phyloP scores from a whole-genome alignment of 495 filamentous ascomycete genomes.

The Tetracladium setigerum region DNA sequence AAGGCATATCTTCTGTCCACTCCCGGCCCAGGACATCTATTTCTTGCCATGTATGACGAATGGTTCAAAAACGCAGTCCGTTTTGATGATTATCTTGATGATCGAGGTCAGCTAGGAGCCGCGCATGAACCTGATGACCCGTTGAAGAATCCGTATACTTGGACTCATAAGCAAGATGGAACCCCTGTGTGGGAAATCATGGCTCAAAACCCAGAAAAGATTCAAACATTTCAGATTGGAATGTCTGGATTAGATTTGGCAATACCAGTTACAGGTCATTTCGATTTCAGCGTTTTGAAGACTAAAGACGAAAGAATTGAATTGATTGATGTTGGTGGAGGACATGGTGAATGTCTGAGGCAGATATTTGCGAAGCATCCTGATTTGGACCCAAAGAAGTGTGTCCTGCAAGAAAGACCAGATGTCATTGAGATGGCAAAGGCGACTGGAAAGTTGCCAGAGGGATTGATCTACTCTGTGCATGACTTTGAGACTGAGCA shows the following conservation, averaged over 20 bases:
- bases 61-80: conserved; percentile 17
- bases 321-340: conserved; percentile 19
- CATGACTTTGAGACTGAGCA: conserved; percentile 18
- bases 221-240: conserved; percentile 14
- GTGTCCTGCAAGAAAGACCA: conserved; percentile 13
- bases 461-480: conserved; percentile 3
- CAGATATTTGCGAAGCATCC: conserved; percentile 15
- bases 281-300: conserved; percentile 15
- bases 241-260: conserved; percentile 20
- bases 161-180: conserved; percentile 11
- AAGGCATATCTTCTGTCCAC: conserved; percentile 11
- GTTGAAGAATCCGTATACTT: conserved; percentile 13
- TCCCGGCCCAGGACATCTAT: conserved; percentile 15
- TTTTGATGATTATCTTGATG: conserved; percentile 19
- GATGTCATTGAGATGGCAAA: conserved; percentile 14
- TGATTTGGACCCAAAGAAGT: conserved; percentile 6
- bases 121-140: conserved; percentile 15
- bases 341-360: conserved; percentile 14
- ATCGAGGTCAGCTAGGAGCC: conserved; percentile 5
- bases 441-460: conserved; percentile 4
- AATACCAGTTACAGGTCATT: conserved; percentile 17
- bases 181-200: conserved; percentile 17
- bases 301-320: conserved; percentile 10
- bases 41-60: conserved; percentile 17
- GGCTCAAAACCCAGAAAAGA: conserved; percentile 13